Evolutionary conservation across 306 rosid genomes (phyloP).

Genomic region (Citrullus mucosospermus): DNA sequence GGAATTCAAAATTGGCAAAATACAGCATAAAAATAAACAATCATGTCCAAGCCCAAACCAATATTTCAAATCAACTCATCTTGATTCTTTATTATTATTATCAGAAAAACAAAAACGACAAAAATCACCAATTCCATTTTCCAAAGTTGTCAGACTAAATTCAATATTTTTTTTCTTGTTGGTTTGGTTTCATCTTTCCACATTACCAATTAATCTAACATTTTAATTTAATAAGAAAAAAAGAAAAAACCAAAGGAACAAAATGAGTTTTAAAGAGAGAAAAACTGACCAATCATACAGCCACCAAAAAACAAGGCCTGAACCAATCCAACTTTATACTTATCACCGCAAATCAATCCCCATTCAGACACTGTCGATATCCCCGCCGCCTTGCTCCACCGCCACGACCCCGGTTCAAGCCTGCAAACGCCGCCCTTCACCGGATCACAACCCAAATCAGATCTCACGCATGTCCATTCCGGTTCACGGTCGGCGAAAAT

Average conservation of each 20-base stretch:
- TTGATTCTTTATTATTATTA: not conserved
- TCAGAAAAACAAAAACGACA: not conserved
- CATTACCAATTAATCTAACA: not conserved
- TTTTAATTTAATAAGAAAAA: not conserved
- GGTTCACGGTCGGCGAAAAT: constrained; percentile 79
- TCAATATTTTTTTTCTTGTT: too few species aligned
- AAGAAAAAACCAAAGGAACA: not conserved
- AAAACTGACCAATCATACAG: constrained; percentile 78
- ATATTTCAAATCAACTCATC: not conserved
- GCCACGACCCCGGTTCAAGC: constrained; percentile 47
- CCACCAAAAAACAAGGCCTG: constrained; percentile 89
- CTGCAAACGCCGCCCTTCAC: constrained; percentile 23
- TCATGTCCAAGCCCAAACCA: not conserved
- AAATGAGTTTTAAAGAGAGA: not conserved
- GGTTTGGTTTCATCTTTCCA: too few species aligned
- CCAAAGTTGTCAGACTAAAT: not conserved
- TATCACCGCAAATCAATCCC: constrained; percentile 65
- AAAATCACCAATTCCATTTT: not conserved
- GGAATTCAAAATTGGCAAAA: too few species aligned
- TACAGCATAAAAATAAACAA: not conserved
- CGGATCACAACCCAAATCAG: constrained; percentile 22
- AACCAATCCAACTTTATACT: constrained; percentile 67
- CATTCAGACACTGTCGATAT: constrained; percentile 55
- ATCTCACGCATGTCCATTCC: constrained; percentile 32
- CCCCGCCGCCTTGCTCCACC: constrained; percentile 37